Evolutionary conservation across 352 stramenopile species (phyloP).

Genomic region (Phytophthora fragariae): DNA sequence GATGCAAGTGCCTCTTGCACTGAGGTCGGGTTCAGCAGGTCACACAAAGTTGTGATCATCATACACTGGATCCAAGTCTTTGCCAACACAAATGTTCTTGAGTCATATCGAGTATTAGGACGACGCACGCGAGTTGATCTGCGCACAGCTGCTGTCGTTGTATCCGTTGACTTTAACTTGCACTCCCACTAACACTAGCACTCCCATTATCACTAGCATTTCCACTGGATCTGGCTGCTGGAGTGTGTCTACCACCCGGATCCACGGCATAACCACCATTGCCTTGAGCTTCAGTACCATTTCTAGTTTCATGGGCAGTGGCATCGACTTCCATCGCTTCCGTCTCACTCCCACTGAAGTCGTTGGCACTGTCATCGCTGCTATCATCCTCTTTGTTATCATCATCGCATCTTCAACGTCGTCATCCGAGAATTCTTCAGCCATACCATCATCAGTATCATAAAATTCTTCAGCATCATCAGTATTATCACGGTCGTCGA

Average conservation of each 20-base stretch:
- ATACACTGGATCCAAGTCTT: neutral
- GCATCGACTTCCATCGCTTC: slow-evolving; percentile 3
- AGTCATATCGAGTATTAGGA: neutral
- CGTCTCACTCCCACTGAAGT: neutral
- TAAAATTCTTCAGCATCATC: neutral
- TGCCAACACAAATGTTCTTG: neutral
- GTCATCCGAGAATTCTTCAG: neutral
- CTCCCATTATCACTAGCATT: neutral
- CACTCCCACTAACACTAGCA: too few relatives aligned
- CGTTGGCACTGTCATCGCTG: neutral
- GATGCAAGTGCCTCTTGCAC: neutral
- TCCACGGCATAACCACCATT: too few relatives aligned
- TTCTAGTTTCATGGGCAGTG: neutral
- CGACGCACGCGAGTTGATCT: neutral
- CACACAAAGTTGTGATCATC: neutral
- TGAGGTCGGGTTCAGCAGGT: neutral
- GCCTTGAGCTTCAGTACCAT: too few relatives aligned
- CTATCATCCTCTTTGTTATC: neutral
- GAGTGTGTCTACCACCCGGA: too few relatives aligned
- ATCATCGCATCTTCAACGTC: neutral
- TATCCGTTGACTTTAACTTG: neutral
- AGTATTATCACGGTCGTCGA: neutral
- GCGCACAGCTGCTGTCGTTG: neutral
- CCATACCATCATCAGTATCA: slow-evolving; percentile 3
- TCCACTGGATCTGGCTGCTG: neutral